Evolutionary conservation across 2,329 filamentous ascomycete species (phyloP), one percentile per base, ranked within the genome.

Genomic region (Lachnellula suecica): DNA sequence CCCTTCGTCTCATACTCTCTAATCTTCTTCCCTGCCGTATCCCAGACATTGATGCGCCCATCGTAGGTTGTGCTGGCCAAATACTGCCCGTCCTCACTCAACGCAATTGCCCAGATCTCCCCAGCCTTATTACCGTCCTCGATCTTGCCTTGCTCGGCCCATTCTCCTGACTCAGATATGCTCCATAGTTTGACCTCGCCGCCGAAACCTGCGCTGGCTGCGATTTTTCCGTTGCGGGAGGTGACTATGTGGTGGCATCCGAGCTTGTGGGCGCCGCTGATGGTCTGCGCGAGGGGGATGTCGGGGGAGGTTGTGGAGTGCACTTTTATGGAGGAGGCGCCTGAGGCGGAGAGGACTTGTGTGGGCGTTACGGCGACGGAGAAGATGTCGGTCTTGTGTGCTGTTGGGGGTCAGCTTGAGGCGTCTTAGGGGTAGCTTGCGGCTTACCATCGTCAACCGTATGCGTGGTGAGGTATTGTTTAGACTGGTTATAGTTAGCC

Each of bases 401-500:
- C 90, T 94, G 65, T 31, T 35, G 46, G 46, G 64, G 11, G 68
- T 60, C 66, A 64, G 61, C 51, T 53, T 48, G 40, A 25, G 23
- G 22, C 25, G 40, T 48, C 37, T 10, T 52, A 52, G 54, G 57
- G 57, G 53, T 51, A 56, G 45, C 46, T 53, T 52, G 46, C n/a
- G 40, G 67, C 76, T 70, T 70, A 90, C 90, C 91, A 76, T 91
- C 83, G 69, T 96, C 89, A 70, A 96, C 83, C 40, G 91, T 93
- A 71, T 96, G 90, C 61, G 88, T 88, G 66, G 93, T 95, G 58
- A 99, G 82, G 71, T 97, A 99, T 86, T 97, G 94, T 77, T 97
- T 97, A 51, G 94, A 99, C 94, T 97, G 54, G 1, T 53, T n/a
- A 40, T 8, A 25, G 22, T 66, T 58, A 64, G 58, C 44, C 19